Evolutionary conservation across 208 protist species (phyloP).

Genomic region (Crithidia mellificae): DNA sequence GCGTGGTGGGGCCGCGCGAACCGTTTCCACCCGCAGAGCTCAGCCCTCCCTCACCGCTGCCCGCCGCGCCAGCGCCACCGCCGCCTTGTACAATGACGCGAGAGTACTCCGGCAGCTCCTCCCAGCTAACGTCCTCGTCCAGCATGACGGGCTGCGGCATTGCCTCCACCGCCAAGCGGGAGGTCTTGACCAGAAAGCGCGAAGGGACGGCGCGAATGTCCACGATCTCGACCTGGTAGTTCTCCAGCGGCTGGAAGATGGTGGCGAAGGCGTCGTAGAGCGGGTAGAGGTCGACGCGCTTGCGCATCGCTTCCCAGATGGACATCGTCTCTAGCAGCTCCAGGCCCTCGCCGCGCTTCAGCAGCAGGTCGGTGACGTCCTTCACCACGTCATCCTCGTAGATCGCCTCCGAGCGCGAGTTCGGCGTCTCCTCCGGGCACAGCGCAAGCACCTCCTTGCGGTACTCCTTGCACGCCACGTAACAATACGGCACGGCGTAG

Average conservation of each 20-base stretch:
- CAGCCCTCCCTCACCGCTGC: neutral
- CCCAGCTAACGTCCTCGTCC: slow-evolving; percentile 74
- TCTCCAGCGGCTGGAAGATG: slow-evolving; percentile 80
- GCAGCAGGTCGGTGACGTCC: slow-evolving; percentile 81
- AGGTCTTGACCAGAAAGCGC: slow-evolving; percentile 73
- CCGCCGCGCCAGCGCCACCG: neutral
- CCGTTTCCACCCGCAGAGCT: neutral
- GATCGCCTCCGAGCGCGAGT: slow-evolving; percentile 77
- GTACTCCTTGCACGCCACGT: slow-evolving; percentile 79
- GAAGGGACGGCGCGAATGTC: slow-evolving; percentile 67
- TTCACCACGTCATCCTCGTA: slow-evolving; percentile 88
- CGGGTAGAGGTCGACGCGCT: slow-evolving; percentile 71
- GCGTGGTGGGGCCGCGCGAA: neutral
- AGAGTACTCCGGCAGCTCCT: slow-evolving; percentile 68
- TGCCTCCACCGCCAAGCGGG: slow-evolving; percentile 60
- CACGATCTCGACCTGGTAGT: slow-evolving; percentile 82
- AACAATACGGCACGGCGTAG: slow-evolving; percentile 82
- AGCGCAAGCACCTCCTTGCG: slow-evolving; percentile 74
- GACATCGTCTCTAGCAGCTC: slow-evolving; percentile 71
- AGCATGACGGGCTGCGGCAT: slow-evolving; percentile 76
- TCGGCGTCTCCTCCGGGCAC: slow-evolving; percentile 86
- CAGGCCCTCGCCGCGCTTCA: slow-evolving; percentile 70
- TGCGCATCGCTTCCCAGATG: slow-evolving; percentile 72
- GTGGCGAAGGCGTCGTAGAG: slow-evolving; percentile 82
- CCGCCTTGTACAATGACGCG: slow-evolving; percentile 40